Conservation (phyloP, 345 rosid species). For the Gossypium raimondii region DNA sequence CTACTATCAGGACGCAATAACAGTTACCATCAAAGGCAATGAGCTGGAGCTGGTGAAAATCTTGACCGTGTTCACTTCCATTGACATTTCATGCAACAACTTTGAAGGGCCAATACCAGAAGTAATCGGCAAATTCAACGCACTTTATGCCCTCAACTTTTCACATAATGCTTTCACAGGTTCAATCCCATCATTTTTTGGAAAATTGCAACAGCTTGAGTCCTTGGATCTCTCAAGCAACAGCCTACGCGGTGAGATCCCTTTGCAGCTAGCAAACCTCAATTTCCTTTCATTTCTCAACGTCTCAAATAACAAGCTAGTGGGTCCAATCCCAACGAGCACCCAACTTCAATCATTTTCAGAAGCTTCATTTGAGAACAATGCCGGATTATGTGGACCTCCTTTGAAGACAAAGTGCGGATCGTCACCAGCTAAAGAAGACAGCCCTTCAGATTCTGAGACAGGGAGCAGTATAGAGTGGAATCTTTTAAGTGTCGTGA, state of each 20-base stretch:
- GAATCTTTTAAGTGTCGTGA: not conserved
- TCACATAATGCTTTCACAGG: slow-evolving; percentile 21
- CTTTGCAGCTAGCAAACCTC: slow-evolving; percentile 19
- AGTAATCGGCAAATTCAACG: slow-evolving; percentile 19
- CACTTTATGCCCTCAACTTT: slow-evolving; percentile 27
- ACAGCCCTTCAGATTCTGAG: no score
- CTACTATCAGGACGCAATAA: not conserved
- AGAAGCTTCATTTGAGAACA: slow-evolving; percentile 16
- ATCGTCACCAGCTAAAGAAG: not conserved
- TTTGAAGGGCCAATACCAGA: slow-evolving; percentile 28
- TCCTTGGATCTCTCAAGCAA: slow-evolving; percentile 16
- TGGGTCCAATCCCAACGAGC: slow-evolving; percentile 14
- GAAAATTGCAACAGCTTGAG: no score
- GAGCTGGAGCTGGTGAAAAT: slow-evolving; percentile 37
- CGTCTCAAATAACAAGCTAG: no score
- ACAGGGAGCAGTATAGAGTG: no score
- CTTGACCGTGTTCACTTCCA: slow-evolving; percentile 34
- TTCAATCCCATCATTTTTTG: no score
- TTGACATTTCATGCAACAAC: slow-evolving; percentile 19
- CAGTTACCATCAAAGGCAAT: not conserved
- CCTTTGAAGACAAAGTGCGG: slow-evolving; percentile 8
- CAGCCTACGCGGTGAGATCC: slow-evolving; percentile 21
- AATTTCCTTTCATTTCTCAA: slow-evolving; percentile 23
- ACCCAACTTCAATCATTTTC: slow-evolving; percentile 31
- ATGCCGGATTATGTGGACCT: slow-evolving; percentile 23